Evolutionary conservation across 139 green algal species (phyloP), one percentile per base, ranked within the genome.

Genomic region (Dunaliella sp.): DNA sequence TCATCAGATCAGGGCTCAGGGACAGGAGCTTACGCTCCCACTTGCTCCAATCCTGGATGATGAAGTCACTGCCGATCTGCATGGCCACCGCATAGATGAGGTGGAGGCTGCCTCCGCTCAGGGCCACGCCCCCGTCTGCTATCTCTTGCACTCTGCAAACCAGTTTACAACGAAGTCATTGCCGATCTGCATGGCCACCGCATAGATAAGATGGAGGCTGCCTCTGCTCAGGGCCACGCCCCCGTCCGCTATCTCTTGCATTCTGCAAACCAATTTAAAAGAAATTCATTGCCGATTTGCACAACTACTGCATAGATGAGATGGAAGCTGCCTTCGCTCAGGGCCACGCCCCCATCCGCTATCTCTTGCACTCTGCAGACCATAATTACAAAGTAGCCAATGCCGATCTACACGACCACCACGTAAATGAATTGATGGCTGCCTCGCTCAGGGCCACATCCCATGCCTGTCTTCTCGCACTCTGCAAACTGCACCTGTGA

Each of bases 1-100:
- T 81, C 7, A 38, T 33, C 31, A 34, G n/a, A 7, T 81, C 76
- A 12, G 76, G 76, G 48, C 48, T 65, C 31, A 81, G 76, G 2
- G n/a, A 30, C 12, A 38, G 30, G n/a, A 81, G 76, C 30, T 38
- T 81, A 31, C 76, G 76, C n/a, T 34, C 76, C 76, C 76, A 81
- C 31, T 37, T 12, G 28, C 76, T 36, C 76, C 76, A 81, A 31
- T 81, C 31, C 36, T 38, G 34, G 1, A 81, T 36, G 76, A 28
- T 31, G 37, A 81, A 81, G 76, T 81, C 76, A 37, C 12, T 22
- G 1, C n/a, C 76, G n/a, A 28, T 34, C 30, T 38, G 30, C 76
- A 81, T 81, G 76, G 48, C 48, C 48, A 81, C 34, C n/a, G 76
- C 34, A 34, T 38, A 81, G n/a, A 81, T 81, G 76, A 81, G 76